phyloP scores from a whole-genome alignment of 1,284 basidiomycete species.

The Malassezia restricta region DNA sequence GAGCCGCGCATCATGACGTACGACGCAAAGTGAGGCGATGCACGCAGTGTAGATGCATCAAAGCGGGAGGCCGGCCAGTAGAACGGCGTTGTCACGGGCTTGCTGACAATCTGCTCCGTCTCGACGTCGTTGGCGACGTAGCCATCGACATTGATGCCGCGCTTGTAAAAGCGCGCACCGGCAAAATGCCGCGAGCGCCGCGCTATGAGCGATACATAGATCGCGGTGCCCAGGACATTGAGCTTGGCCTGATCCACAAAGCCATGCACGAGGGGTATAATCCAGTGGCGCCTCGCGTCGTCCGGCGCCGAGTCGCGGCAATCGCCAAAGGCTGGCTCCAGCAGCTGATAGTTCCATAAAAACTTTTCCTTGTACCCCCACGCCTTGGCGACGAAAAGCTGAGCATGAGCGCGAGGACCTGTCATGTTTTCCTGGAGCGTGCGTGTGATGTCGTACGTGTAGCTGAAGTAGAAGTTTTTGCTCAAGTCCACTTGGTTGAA shows the following conservation, averaged over 20 bases:
- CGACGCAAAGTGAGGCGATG: slow-evolving; percentile 69
- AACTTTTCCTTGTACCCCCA: slow-evolving; percentile 72
- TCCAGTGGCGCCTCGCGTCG: slow-evolving; percentile 56
- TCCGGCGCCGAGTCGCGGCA: slow-evolving; percentile 12
- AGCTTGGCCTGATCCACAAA: slow-evolving; percentile 97
- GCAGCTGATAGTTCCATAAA: slow-evolving; percentile 89
- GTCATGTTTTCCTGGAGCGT: slow-evolving; percentile 90
- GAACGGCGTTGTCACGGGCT: slow-evolving; percentile 62
- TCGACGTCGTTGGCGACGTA: slow-evolving; percentile 99
- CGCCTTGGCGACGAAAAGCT: slow-evolving; percentile 21
- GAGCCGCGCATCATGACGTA: slow-evolving; percentile 94
- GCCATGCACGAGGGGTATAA: slow-evolving; percentile 83
- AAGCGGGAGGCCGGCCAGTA: slow-evolving; percentile 21
- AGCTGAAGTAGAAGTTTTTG: slow-evolving; percentile 99
- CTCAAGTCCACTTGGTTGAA: slow-evolving; percentile 96
- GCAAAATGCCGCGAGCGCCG: slow-evolving; percentile 88
- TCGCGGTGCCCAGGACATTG: slow-evolving; percentile 72
- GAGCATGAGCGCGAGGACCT: slow-evolving; percentile 30
- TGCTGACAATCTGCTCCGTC: slow-evolving; percentile 94
- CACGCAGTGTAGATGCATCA: neutral
- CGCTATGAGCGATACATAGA: slow-evolving; percentile 88
- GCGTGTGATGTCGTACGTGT: slow-evolving; percentile 86
- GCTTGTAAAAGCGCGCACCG: slow-evolving; percentile 84
- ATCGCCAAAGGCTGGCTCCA: slow-evolving; percentile 54
- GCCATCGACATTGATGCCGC: slow-evolving; percentile 79